Base-by-base conservation (phyloP, 169 alveolate genomes). In the Eimeria brunetti region DNA sequence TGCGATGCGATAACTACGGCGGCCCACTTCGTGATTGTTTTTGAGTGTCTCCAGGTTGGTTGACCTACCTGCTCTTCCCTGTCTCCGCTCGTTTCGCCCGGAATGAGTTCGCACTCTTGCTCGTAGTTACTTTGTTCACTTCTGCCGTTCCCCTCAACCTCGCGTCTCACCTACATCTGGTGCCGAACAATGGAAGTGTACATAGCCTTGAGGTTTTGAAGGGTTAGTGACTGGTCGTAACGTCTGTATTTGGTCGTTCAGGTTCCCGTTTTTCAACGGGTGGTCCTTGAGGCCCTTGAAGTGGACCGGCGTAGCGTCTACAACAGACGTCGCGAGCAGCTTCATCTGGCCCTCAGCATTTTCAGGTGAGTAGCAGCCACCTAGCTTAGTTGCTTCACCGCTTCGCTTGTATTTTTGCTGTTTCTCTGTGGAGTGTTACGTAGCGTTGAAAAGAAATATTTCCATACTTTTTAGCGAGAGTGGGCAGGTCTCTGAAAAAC, bases 301-400 rank as follows among this genome's bases (percentile, higher is more conserved):
- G 95, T 92, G 44, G 95, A 92, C 67, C 91, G 95, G 67, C 89
- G 89, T 41, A 92, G 95, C 92, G 95, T 92, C 67, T 92, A 92
- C 78, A 92, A 60, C 64, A 86, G 95, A 36, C 91, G 95, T 20
- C 69, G 89, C 89, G 95, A 92, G 38, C 95, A 92, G 80, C 62
- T 81, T 20, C 95, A 81, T 46, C 60, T 92, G 30, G 76, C 58
- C 38, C 56, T 46, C 46, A 56, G 73, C 88, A 86, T 92, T 18
- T 92, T 92, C 73, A 46, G 92, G 95, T 92, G 24, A 81, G 89
- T 75, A 53, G 56, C 20, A 30, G 73, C 56, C 20, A 49, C 90
- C 33, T 18, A n/a, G 36, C 41, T 49, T 24, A 49, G 64, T 44
- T 44, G 16, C 44, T 78, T 46, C 22, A 20, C 67, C 46, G 7